Evolutionary conservation across 805 yeast genomes (phyloP), one percentile per base, ranked within the genome.

Genomic region (Phaffomyces antillensis): DNA sequence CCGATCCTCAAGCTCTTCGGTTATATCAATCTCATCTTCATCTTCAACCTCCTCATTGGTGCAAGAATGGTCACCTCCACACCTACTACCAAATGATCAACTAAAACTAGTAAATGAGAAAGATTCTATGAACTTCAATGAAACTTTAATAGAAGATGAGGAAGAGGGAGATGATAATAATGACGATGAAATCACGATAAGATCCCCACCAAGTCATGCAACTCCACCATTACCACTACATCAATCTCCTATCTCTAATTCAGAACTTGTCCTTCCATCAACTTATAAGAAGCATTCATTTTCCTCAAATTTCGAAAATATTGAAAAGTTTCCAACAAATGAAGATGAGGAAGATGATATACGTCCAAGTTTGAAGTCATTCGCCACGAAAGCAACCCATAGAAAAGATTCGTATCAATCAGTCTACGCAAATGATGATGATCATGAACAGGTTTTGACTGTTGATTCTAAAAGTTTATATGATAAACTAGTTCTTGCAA

Each of bases 371-470:
- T 24, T 39, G 15, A 46, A 43, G 7, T 40, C 39, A 17, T 46
- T 50, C 20, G 37, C 37, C 16, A 45, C 47, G 3, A 47, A 40
- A 10, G 37, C 47, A 2, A 36, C 50, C 28, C 54, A 61, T 40
- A 57, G 72, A 42, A 67, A 67, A 44, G 69, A 64, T 41, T 68
- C 72, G 2, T 64, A 65, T 42, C 69, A 66, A 44, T 67, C 72
- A 2, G 67, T 68, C 6, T 66, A 67, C 48, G 68, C 66, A 53
- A 54, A 53, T 42, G 64, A 59, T 15, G 55, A 55, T 7, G 67
- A 58, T 5, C 66, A 58, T 7, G 51, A 52, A 5, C 49, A 50
- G 40, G 86, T 84, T 53, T 87, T 88, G 11, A 60, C 62, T 13
- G 60, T 68, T 7, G 59, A 71, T 1, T 57, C 73, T 11, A 65